Percentiles rank a stretch among this genome's conserved stretches.
Evolutionary conservation across 441 rosid species (phyloP).

Genomic region (Corymbia calophylla): DNA sequence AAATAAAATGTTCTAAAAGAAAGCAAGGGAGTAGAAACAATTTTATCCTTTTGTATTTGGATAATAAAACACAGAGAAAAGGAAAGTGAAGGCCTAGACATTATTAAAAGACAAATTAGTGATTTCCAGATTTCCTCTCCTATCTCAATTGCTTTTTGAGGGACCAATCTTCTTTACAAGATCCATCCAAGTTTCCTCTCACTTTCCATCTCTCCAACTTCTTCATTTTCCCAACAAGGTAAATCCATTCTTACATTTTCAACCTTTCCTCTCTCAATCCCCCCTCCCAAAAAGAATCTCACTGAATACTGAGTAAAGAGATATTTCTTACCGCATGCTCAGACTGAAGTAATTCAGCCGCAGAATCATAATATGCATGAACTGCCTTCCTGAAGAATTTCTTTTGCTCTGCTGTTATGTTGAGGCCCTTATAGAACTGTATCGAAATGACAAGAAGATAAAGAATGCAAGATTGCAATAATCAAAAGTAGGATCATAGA

Average conservation of each 20-base stretch:
- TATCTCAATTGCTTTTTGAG: not conserved
- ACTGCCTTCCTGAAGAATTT: conserved; percentile 77
- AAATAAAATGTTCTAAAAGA: not conserved
- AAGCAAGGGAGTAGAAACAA: not conserved
- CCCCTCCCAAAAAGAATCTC: not conserved
- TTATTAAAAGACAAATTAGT: not conserved
- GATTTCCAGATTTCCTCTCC: not conserved
- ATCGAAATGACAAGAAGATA: conserved; percentile 24
- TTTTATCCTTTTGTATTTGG: not conserved
- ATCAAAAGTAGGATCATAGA: not conserved
- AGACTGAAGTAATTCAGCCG: conserved; percentile 47
- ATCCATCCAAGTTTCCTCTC: not conserved
- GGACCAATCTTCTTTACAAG: not conserved
- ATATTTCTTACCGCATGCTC: conserved; percentile 39
- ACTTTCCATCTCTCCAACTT: not conserved
- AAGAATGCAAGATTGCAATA: not conserved
- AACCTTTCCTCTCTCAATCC: not conserved
- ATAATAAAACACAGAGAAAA: not conserved
- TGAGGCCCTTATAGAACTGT: conserved; percentile 83
- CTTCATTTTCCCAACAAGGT: not conserved
- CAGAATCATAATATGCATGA: conserved; percentile 74
- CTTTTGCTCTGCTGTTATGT: conserved; percentile 78
- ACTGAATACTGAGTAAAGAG: not conserved
- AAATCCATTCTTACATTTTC: not conserved
- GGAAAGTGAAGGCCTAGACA: not conserved